phyloP scores from a whole-genome alignment of 352 stramenopile genomes.

The Thraustochytrium sp. region DNA sequence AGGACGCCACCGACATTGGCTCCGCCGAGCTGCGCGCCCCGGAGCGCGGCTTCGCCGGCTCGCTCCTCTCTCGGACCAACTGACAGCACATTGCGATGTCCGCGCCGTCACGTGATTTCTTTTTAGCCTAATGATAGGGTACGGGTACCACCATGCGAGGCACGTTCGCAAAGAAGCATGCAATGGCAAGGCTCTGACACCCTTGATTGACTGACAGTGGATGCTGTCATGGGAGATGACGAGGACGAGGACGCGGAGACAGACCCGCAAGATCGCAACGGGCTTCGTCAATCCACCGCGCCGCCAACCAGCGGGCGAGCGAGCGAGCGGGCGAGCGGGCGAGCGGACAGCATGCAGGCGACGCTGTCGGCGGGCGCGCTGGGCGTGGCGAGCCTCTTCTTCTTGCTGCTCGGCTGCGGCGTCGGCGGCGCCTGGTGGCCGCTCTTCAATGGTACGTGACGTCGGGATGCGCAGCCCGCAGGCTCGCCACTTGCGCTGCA shows the following conservation, averaged over 20 bases:
- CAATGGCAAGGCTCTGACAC: no score
- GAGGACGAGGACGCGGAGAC: no score
- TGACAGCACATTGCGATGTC: not conserved
- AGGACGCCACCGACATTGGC: not conserved
- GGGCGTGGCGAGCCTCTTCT: not conserved
- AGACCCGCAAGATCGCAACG: no score
- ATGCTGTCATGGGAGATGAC: no score
- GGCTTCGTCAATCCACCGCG: no score
- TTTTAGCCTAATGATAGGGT: no score
- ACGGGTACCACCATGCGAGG: no score
- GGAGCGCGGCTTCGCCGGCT: not conserved
- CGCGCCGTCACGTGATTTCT: not conserved
- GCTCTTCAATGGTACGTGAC: slow-evolving; percentile 36
- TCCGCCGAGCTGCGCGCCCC: not conserved
- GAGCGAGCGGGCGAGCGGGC: no score
- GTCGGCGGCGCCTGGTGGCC: slow-evolving; percentile 33
- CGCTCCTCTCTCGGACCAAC: not conserved
- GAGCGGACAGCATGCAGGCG: slow-evolving; percentile 10
- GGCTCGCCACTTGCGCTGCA: not conserved
- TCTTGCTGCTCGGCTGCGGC: slow-evolving; percentile 11
- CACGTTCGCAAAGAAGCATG: no score
- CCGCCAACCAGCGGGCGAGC: no score
- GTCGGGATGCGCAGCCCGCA: not conserved
- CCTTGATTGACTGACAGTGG: no score
- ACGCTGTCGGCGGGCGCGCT: not conserved